These are phyloP conservation scores for Fusarium verrucosum DNA, from an alignment of 2,329 filamentous ascomycete genomes.

Conservation along the genomic window DNA sequence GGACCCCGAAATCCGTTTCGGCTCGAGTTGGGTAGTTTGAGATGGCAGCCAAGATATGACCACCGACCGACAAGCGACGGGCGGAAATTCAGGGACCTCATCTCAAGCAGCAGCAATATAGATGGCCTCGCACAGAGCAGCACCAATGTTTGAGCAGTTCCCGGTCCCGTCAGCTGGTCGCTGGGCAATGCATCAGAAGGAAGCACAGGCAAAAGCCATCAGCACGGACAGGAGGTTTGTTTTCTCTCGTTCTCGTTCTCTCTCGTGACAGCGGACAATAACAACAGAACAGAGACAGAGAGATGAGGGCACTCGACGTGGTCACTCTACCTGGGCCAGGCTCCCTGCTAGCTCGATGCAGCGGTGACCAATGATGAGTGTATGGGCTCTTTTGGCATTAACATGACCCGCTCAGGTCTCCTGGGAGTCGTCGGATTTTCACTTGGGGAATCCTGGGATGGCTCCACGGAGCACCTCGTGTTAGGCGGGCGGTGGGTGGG, in stretches of 20 bases:
- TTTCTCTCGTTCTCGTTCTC: constrained; percentile 14
- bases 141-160: constrained; percentile 33
- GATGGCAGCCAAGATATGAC: constrained; percentile 21
- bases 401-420: constrained; percentile 45
- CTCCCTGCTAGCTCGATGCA: constrained; percentile 49
- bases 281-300: constrained; percentile 7
- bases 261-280: constrained; percentile 4
- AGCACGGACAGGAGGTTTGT: constrained; percentile 26
- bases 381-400: constrained; percentile 37
- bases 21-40: not conserved
- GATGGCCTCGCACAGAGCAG: constrained; percentile 25
- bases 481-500: constrained; percentile 37
- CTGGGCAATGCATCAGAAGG: constrained; percentile 25
- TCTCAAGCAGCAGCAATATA: constrained; percentile 17
- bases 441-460: constrained; percentile 47
- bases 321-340: constrained; percentile 30
- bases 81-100: constrained; percentile 34
- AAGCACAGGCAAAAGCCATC: constrained; percentile 28
- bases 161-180: constrained; percentile 21
- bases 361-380: constrained; percentile 43
- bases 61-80: constrained; percentile 5
- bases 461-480: constrained; percentile 44
- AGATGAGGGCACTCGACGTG: constrained; percentile 17
- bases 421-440: constrained; percentile 37
- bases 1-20: constrained; percentile 34